Evolutionary conservation across 2,329 filamentous ascomycete species (phyloP), one percentile per base, ranked within the genome.

Genomic region (Claviceps sorghi): DNA sequence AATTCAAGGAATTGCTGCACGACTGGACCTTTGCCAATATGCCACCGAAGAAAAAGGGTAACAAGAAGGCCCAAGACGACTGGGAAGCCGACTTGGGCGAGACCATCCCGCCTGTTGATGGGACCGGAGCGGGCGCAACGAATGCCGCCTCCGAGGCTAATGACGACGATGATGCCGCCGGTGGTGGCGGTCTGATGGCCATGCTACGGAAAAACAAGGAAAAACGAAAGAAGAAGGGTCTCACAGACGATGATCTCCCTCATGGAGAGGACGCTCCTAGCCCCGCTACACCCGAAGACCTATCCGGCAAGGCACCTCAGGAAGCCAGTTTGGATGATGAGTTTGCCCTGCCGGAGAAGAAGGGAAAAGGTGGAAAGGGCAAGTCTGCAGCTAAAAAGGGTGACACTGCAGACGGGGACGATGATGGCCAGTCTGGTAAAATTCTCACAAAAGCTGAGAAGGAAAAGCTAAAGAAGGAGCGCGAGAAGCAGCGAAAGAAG

Each of bases 391-490:
- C 68, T 19, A 66, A 73, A 57, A 67, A 72, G 48, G 67, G 69
- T 17, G 74, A 76, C 36, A 71, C 73, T 4, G 76, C 73, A 2
- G 76, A 74, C 21, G 75, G 75, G 19, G 75, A 71, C 11, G 75
- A 70, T 11, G 75, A 71, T 13, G 79, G 68, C 8, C 76, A 74
- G 4, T 73, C 74, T 54, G 84, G 84, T 45, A 79, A 82, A 52
- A 77, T 97, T 48, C 82, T 97, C 72, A 95, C 88, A 41, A 98
- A 97, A 79, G 93, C 94, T 54, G 90, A 98, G 73, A 98, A 98
- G 74, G 93, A 98, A 69, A 95, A 88, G 71, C 77, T 91, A 64
- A 97, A 91, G 78, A 98, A 96, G 73, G 93, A 98, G 74, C 83
- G 88, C 56, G 93, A 98, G 75, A 98, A 98, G 81, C 87, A 93